phyloP scores from a whole-genome alignment of 495 filamentous ascomycete genomes.

The Neurospora cerealis region DNA sequence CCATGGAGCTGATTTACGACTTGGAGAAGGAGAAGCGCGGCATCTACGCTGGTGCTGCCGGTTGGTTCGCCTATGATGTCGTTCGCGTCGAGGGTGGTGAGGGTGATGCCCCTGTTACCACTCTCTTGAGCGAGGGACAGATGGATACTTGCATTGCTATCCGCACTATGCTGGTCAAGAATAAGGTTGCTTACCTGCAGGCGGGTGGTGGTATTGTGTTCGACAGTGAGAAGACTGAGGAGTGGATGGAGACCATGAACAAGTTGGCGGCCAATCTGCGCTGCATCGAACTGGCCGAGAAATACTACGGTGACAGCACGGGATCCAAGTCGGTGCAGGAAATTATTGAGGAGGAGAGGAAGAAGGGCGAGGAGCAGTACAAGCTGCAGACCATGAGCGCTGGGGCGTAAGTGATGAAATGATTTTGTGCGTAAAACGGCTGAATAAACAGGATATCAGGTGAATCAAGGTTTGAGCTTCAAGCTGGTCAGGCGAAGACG shows the following conservation, averaged over 20 bases:
- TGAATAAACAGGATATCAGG: not conserved
- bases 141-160: constrained; percentile 99
- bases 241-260: constrained; percentile 96
- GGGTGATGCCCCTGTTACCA: constrained; percentile 22
- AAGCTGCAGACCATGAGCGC: constrained; percentile 11
- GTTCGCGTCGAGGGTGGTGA: constrained; percentile 28
- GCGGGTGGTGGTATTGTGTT: constrained; percentile 97
- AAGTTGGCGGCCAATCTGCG: constrained; percentile 84
- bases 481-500: not conserved
- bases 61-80: constrained; percentile 71
- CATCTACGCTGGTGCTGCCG: constrained; percentile 94
- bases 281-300: constrained; percentile 77
- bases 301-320: constrained; percentile 41
- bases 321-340: constrained; percentile 24
- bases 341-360: constrained; percentile 25
- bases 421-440: not conserved
- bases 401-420: constrained; percentile 8
- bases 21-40: constrained; percentile 88
- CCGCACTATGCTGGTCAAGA: constrained; percentile 90
- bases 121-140: constrained; percentile 49
- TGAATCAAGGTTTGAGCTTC: not conserved
- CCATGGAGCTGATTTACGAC: constrained; percentile 95
- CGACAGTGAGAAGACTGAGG: constrained; percentile 87
- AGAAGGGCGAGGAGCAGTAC: constrained; percentile 24
- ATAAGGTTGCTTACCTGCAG: constrained; percentile 83